These are phyloP conservation scores for Magnusiomyces sp. DNA, from an alignment of 1,139 yeast species.

Conservation along the genomic window DNA sequence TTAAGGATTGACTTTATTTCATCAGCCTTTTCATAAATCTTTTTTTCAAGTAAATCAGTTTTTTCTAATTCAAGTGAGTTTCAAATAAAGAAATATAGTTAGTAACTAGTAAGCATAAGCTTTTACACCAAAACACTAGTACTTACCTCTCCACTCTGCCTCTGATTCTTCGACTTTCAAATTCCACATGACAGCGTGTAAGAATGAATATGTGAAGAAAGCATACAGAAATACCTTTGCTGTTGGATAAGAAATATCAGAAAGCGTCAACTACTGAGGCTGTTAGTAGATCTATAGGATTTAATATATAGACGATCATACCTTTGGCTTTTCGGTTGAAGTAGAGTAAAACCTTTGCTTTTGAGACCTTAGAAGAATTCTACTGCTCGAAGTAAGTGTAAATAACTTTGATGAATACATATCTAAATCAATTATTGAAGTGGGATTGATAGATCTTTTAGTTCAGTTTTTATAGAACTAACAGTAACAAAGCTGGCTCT, in stretches of 20 bases:
- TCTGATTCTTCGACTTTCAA: slow-evolving; percentile 9
- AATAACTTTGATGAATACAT: too few species aligned
- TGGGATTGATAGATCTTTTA: too few species aligned
- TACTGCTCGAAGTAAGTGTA: too few species aligned
- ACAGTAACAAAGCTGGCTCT: too few species aligned
- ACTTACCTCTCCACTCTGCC: slow-evolving; percentile 8
- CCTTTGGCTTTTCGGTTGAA: too few species aligned
- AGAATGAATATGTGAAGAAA: slow-evolving; percentile 9
- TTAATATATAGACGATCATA: too few species aligned
- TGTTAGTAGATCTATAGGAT: too few species aligned
- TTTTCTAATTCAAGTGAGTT: neutral
- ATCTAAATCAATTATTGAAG: too few species aligned
- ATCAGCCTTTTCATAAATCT: slow-evolving; percentile 1
- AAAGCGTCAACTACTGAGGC: too few species aligned
- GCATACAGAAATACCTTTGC: slow-evolving; percentile 12
- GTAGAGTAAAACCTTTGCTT: too few species aligned
- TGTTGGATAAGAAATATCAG: neutral
- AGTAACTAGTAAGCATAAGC: neutral
- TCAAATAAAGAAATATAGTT: neutral
- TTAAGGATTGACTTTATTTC: neutral
- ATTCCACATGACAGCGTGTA: slow-evolving; percentile 13
- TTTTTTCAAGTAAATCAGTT: neutral
- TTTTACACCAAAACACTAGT: neutral
- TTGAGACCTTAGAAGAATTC: too few species aligned
- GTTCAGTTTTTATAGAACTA: too few species aligned